Base-by-base conservation (phyloP, 2,329 filamentous ascomycete species). In the Penicillium rolfsii region DNA sequence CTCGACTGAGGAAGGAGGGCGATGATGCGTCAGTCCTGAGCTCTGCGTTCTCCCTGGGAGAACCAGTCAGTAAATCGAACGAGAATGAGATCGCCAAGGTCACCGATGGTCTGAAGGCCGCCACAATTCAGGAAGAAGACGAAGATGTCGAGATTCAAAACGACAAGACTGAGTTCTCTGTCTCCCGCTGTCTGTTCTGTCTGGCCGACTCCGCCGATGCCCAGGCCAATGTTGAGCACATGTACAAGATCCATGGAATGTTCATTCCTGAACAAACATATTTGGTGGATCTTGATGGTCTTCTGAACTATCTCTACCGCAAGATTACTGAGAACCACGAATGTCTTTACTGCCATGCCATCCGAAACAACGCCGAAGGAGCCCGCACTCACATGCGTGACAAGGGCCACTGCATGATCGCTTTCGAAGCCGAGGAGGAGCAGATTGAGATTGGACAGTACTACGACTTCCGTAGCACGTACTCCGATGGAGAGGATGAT, bases 301-400 rank as follows among this genome's bases (percentile, higher is more conserved):
- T 99, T 53, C 79, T 99, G 62, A 83, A 84, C 57, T 89, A 93
- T 64, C 83, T 99, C 14, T 89, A 92, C 71, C 84, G 88, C 65
- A 96, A 93, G 68, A 89, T 99, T 43, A 85, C 89, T 63, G 86
- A 92, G 61, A 86, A 89, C 63, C 87, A 92, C 73, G 89, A 96
- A 76, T 99, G 95, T 75, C 77, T 99, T 50, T 93, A 89, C 73
- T 99, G 95, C 74, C 89, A 91, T 73, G 96, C 95, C 76, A 77
- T 89, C 46, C 91, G 95, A 73, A 86, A 89, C 64, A 93, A 89
- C 12, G 83, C 90, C 0, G 87, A 89, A 59, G 94, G 91, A 19
- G 87, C 93, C 28, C 93, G 97, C 74, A 97, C 93, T 0, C 95
- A 99, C 76, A 99, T 99, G 95, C 89, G 92, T 48, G 95, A 99